Percentiles rank a stretch among this genome's conserved stretches.
These are phyloP conservation scores for Pneumocystis jirovecii DNA, from an alignment of 1,139 yeast species.

Conservation along the genomic window DNA sequence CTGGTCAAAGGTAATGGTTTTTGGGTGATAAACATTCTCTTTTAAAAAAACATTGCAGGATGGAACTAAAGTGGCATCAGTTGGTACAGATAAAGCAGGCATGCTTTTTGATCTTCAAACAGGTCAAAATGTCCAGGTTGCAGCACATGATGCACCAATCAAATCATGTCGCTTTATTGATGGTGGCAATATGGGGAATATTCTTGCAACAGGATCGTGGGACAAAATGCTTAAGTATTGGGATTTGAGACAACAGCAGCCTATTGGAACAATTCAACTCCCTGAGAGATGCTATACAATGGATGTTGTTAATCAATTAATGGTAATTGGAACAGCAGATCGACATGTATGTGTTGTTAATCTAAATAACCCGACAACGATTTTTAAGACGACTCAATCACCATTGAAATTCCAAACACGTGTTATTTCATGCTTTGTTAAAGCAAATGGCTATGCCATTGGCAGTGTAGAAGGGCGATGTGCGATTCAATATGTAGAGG, in stretches of 20 bases:
- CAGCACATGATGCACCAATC: slow-evolving; percentile 75
- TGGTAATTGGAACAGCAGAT: slow-evolving; percentile 89
- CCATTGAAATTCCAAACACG: slow-evolving; percentile 89
- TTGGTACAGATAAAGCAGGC: slow-evolving; percentile 87
- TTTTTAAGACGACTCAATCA: slow-evolving; percentile 60
- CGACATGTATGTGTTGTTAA: slow-evolving; percentile 67
- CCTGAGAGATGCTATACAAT: slow-evolving; percentile 87
- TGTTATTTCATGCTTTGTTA: slow-evolving; percentile 65
- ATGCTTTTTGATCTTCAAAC: slow-evolving; percentile 67
- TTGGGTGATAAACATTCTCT: not conserved
- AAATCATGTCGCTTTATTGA: slow-evolving; percentile 59
- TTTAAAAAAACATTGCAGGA: slow-evolving; percentile 27
- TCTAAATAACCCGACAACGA: slow-evolving; percentile 60
- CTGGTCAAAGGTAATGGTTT: slow-evolving; percentile 38
- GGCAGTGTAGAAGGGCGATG: slow-evolving; percentile 95
- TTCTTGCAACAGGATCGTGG: slow-evolving; percentile 90
- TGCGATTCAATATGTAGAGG: slow-evolving; percentile 89
- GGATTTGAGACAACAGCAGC: slow-evolving; percentile 81
- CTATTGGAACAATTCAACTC: slow-evolving; percentile 63
- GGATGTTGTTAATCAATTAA: slow-evolving; percentile 66
- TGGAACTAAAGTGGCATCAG: slow-evolving; percentile 77
- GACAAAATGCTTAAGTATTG: slow-evolving; percentile 87
- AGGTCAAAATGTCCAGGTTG: slow-evolving; percentile 73
- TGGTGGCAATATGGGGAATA: slow-evolving; percentile 59
- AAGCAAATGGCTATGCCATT: slow-evolving; percentile 81